These are phyloP conservation scores for Cutaneotrichosporon mucoides DNA, from an alignment of 1,284 basidiomycete species.

Conservation along the genomic window DNA sequence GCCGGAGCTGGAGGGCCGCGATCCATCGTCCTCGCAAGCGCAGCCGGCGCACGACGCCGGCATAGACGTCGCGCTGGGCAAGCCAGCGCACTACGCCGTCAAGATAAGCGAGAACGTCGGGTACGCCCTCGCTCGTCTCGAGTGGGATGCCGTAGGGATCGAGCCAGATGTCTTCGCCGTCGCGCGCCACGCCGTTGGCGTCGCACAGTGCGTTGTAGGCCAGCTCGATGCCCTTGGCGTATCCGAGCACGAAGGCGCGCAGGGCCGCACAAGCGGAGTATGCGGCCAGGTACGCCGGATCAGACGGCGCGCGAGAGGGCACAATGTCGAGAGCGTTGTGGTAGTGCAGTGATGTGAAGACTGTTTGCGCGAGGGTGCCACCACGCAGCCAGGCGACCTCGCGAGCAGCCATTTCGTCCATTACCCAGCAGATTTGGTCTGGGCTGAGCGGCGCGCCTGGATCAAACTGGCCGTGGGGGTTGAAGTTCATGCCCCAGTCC, in stretches of 20 bases:
- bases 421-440: slow-evolving; percentile 77
- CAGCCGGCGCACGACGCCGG: slow-evolving; percentile 8
- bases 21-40: slow-evolving; percentile 1
- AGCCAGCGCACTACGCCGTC: slow-evolving; percentile 60
- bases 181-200: slow-evolving; percentile 58
- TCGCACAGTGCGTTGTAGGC: slow-evolving; percentile 69
- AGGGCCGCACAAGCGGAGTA: slow-evolving; percentile 66
- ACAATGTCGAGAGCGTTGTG: slow-evolving; percentile 53
- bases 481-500: slow-evolving; percentile 65
- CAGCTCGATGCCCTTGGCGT: slow-evolving; percentile 78
- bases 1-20: neutral
- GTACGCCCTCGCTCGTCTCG: slow-evolving; percentile 64
- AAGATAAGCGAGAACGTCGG: slow-evolving; percentile 58
- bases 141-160: slow-evolving; percentile 79
- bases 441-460: slow-evolving; percentile 61
- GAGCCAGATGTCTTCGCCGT: slow-evolving; percentile 83
- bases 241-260: slow-evolving; percentile 63
- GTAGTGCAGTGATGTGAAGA: slow-evolving; percentile 75
- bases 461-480: slow-evolving; percentile 58
- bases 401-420: slow-evolving; percentile 71
- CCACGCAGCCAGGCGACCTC: slow-evolving; percentile 90
- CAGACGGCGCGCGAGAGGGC: slow-evolving; percentile 50
- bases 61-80: slow-evolving; percentile 3
- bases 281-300: neutral
- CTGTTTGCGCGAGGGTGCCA: slow-evolving; percentile 75